Base-by-base conservation (phyloP, 2,329 filamentous ascomycete species). In the Emmonsiellopsis sp. region DNA sequence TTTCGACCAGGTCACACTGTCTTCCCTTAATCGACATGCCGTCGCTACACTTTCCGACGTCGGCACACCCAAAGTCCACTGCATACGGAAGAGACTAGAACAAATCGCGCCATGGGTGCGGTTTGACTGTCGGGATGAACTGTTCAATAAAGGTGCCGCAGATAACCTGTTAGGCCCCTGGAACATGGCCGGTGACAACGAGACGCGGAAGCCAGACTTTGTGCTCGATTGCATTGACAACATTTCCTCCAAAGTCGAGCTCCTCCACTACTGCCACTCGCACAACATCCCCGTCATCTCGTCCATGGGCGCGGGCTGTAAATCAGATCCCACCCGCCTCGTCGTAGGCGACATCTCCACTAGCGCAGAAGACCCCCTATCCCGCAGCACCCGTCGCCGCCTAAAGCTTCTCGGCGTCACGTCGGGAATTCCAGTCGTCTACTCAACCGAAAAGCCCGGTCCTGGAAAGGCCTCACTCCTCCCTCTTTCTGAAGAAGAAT, bases 181-280 rank as follows among this genome's bases (percentile, higher is more conserved):
- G 84, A 71, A 75, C 10, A 59, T 69, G 58, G 13, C 80, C 79
- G 65, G 68, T 32, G 63, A 66, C 6, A 67, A 70, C 15, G 63
- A 65, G 35, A 67, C 67, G n/a, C 67, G 63, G 46, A 78, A 78
- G 62, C 90, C 91, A 1, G 86, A 92, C 62, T 98, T 85, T 64
- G 83, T 98, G n/a, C 82, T 98, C 37, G 93, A 98, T 70, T 94
- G 92, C 20, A 98, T 98, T 60, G 93, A 98, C 70, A 97, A 98
- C 66, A 97, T 98, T 58, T 89, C 95, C 50, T 95, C 89, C 52
- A 98, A 98, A 73, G 92, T 98, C 2, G 86, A 85, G 15, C 75
- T 98, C 52, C 77, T 98, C 41, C 84, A 89, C 63, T 95, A 94
- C 72, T 98, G 93, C 72, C 79, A 91, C 66, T 80, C 84, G 56